Percentiles rank a stretch among this genome's conserved stretches.
These are phyloP conservation scores for Pseudogymnoascus sp. DNA, from an alignment of 2,329 filamentous ascomycete species.

Conservation along the genomic window DNA sequence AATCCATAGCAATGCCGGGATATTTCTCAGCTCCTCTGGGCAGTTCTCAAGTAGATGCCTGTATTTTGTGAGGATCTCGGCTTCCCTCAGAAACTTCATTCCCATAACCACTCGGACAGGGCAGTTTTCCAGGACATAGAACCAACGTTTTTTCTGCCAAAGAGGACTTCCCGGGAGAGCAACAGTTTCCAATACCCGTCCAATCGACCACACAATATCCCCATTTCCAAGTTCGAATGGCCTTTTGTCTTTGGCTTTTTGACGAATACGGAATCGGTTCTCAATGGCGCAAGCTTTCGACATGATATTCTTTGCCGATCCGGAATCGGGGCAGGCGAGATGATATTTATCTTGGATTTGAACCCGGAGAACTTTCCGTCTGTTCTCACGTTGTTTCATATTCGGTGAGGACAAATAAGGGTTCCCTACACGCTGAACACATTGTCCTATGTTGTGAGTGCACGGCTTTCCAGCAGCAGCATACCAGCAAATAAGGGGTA, in stretches of 20 bases:
- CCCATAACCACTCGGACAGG: slow-evolving; percentile 3
- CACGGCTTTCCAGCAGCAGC: too few relatives aligned
- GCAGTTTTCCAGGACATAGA: neutral
- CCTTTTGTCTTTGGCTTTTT: neutral
- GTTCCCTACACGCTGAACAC: too few relatives aligned
- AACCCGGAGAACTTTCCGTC: slow-evolving; percentile 6
- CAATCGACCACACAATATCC: neutral
- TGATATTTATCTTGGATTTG: neutral
- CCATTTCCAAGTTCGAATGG: neutral
- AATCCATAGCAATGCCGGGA: neutral
- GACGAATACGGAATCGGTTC: neutral
- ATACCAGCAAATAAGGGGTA: too few relatives aligned
- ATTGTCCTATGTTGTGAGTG: too few relatives aligned
- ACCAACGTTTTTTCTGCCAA: slow-evolving; percentile 3
- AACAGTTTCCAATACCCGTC: neutral
- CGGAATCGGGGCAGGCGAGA: slow-evolving; percentile 12
- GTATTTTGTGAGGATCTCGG: slow-evolving; percentile 11
- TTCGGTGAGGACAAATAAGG: neutral
- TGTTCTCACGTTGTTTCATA: neutral
- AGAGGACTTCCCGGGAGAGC: neutral
- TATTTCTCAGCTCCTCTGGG: neutral
- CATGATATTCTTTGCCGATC: slow-evolving; percentile 12
- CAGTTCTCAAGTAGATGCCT: slow-evolving; percentile 13
- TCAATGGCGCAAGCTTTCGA: slow-evolving; percentile 12
- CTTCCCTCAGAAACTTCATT: neutral